A percentile compares a stretch with the other conserved stretches of the same genome.
phyloP scores from a whole-genome alignment of 495 filamentous ascomycete species.

The Astrothelium subdiscretum region DNA sequence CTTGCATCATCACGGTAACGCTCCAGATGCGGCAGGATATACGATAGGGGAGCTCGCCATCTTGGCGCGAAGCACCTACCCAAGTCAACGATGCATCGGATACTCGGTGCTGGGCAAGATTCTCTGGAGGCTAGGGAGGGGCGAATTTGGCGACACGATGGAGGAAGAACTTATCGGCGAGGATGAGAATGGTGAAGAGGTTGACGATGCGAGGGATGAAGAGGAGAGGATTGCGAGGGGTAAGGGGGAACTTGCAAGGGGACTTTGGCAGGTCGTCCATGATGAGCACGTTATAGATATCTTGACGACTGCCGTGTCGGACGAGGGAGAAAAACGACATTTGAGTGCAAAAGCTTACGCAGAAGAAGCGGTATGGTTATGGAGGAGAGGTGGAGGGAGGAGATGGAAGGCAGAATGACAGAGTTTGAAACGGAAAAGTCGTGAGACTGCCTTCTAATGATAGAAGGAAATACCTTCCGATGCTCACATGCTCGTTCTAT shows the following conservation, averaged over 20 bases:
- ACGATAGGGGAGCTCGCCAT: slow-evolving; percentile 81
- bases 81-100: slow-evolving; percentile 80
- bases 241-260: slow-evolving; percentile 22
- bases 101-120: slow-evolving; percentile 84
- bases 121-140: slow-evolving; percentile 67
- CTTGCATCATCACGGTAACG: slow-evolving; percentile 87
- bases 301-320: slow-evolving; percentile 53
- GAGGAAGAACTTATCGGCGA: slow-evolving; percentile 9
- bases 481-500: not conserved
- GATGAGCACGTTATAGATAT: slow-evolving; percentile 63
- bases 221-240: slow-evolving; percentile 12
- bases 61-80: slow-evolving; percentile 67
- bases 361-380: slow-evolving; percentile 83
- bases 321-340: slow-evolving; percentile 39
- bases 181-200: slow-evolving; percentile 10
- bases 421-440: not conserved
- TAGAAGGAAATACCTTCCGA: not conserved
- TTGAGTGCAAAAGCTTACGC: slow-evolving; percentile 67
- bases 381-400: slow-evolving; percentile 62
- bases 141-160: slow-evolving; percentile 51
- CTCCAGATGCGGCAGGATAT: slow-evolving; percentile 89
- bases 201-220: slow-evolving; percentile 5
- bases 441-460: not conserved
- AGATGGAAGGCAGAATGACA: slow-evolving; percentile 29
- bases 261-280: slow-evolving; percentile 46